These are phyloP conservation scores for Ophiostoma novo-ulmi DNA, from an alignment of 2,329 filamentous ascomycete species.

Conservation along the genomic window DNA sequence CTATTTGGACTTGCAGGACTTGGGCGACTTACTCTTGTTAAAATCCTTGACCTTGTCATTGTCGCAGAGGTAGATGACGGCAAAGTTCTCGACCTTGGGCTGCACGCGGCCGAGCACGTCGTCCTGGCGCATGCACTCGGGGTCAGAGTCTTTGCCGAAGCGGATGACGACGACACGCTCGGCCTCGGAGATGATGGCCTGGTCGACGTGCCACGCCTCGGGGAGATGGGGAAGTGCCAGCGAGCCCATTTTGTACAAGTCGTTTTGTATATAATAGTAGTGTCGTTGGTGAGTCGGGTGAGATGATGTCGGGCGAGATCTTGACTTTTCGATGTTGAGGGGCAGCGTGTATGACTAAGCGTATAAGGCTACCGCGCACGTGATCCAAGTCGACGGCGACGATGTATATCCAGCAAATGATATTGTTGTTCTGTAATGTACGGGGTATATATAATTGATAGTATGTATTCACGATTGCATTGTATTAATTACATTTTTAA, in stretches of 20 bases:
- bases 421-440: neutral
- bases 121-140: conserved; percentile 71
- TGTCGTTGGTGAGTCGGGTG: neutral
- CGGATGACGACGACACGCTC: conserved; percentile 90
- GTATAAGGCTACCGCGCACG: neutral
- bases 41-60: conserved; percentile 86
- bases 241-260: neutral
- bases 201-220: conserved; percentile 82
- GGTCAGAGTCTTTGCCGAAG: conserved; percentile 82
- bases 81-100: conserved; percentile 88
- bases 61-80: conserved; percentile 89
- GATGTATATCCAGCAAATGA: neutral
- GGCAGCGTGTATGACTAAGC: neutral
- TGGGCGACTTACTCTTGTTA: conserved; percentile 50
- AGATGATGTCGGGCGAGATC: neutral
- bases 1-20: conserved; percentile 33
- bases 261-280: neutral
- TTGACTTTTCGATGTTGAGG: conserved; percentile 10
- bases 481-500: neutral
- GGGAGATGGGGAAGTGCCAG: conserved; percentile 12
- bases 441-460: too few relatives aligned
- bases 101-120: conserved; percentile 93
- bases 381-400: neutral
- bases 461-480: neutral
- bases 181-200: conserved; percentile 83